Evolutionary conservation across 2,329 filamentous ascomycete genomes (phyloP).

Genomic region (Hymenoscyphus scutula): DNA sequence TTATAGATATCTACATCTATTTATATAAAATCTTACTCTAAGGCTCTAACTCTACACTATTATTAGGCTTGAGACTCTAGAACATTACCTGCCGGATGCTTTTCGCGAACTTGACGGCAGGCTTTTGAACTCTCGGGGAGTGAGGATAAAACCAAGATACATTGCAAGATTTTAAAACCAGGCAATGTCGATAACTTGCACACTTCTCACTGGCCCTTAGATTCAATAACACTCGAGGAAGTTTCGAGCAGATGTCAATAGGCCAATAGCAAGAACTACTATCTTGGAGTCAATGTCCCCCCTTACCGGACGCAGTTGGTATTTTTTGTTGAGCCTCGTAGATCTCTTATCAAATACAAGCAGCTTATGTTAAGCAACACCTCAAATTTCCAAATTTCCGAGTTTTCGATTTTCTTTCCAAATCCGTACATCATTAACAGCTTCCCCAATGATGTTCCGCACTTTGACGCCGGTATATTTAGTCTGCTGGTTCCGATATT

Average conservation of each 20-base stretch:
- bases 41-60: too few relatives aligned
- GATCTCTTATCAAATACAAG: conserved; percentile 52
- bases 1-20: too few relatives aligned
- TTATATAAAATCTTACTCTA: too few relatives aligned
- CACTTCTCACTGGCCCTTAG: conserved; percentile 60
- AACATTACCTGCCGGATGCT: too few relatives aligned
- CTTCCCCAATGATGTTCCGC: conserved; percentile 58
- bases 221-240: conserved; percentile 61
- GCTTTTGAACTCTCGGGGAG: conserved; percentile 54
- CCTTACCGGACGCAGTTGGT: conserved; percentile 35
- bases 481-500: neutral
- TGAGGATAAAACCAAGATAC: conserved; percentile 53
- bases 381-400: too few relatives aligned
- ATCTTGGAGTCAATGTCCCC: conserved; percentile 46
- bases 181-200: conserved; percentile 59
- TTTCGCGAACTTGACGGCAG: conserved; percentile 65
- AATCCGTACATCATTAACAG: too few relatives aligned
- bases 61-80: too few relatives aligned
- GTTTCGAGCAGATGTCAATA: conserved; percentile 51
- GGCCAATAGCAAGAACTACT: conserved; percentile 50
- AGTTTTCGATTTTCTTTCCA: too few relatives aligned
- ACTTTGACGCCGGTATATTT: conserved; percentile 45
- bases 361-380: conserved; percentile 53
- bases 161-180: conserved; percentile 53
- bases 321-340: conserved; percentile 48